Conservation (phyloP, 2,329 filamentous ascomycete genomes). For the Colletotrichum lini region DNA sequence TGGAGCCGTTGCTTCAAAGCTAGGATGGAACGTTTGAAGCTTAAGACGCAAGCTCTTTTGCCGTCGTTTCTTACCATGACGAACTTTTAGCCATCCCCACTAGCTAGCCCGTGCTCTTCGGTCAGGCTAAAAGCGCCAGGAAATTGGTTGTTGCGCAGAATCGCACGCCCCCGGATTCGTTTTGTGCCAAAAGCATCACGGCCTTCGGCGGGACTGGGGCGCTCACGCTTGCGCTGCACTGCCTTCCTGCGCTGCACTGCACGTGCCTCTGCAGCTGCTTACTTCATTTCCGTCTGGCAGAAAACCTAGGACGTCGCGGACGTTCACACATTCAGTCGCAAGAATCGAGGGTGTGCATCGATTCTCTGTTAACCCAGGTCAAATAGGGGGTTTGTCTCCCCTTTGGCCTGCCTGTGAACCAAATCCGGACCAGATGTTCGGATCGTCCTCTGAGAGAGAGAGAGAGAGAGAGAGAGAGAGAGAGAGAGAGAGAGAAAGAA, state of each 20-base stretch:
- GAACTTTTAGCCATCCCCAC: neutral
- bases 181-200: neutral
- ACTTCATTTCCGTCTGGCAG: conserved; percentile 16
- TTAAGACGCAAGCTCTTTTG: neutral
- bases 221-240: conserved; percentile 12
- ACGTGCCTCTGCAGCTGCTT: conserved; percentile 7
- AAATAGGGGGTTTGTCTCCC: neutral
- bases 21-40: conserved; percentile 2
- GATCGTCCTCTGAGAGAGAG: neutral
- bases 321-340: neutral
- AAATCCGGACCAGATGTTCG: neutral
- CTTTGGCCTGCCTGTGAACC: neutral
- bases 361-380: neutral
- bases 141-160: conserved; percentile 17
- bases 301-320: neutral
- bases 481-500: neutral
- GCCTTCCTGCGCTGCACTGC: conserved; percentile 4
- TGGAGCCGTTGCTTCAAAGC: conserved; percentile 10
- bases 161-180: neutral
- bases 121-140: neutral
- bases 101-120: neutral
- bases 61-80: neutral
- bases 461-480: neutral
- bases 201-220: conserved; percentile 2
- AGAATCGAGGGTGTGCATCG: neutral